Evolutionary conservation across 2,329 filamentous ascomycete species (phyloP).

Genomic region (Epichloe hybrida): DNA sequence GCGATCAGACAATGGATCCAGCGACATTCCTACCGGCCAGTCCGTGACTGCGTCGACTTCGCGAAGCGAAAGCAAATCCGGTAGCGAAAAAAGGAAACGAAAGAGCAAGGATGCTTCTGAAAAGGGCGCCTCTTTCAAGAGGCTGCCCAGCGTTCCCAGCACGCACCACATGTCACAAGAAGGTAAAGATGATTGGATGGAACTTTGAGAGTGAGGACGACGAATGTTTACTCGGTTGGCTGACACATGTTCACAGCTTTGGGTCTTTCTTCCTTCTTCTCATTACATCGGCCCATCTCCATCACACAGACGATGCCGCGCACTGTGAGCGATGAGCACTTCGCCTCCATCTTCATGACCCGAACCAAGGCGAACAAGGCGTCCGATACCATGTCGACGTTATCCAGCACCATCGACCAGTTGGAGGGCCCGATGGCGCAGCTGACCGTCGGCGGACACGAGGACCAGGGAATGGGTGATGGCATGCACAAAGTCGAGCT

Average conservation of each 20-base stretch:
- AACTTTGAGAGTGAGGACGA: not conserved
- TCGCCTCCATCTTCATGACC: constrained; percentile 69
- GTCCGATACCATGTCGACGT: constrained; percentile 52
- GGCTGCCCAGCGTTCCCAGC: constrained; percentile 60
- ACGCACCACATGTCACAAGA: constrained; percentile 58
- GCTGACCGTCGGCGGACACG: constrained; percentile 31
- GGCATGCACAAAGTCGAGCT: constrained; percentile 37
- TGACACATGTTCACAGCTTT: constrained; percentile 45
- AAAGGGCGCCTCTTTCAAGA: constrained; percentile 33
- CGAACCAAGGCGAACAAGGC: constrained; percentile 37
- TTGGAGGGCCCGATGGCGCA: constrained; percentile 45
- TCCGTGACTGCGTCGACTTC: constrained; percentile 35
- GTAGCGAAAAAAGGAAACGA: constrained; percentile 41
- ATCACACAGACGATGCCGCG: constrained; percentile 70
- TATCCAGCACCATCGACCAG: constrained; percentile 45
- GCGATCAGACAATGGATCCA: constrained; percentile 42
- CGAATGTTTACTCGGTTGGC: not conserved
- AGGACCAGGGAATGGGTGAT: constrained; percentile 29
- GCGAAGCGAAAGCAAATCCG: constrained; percentile 27
- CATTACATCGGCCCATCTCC: constrained; percentile 86
- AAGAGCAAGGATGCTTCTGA: constrained; percentile 40
- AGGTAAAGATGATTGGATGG: constrained; percentile 30
- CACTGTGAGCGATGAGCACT: constrained; percentile 56
- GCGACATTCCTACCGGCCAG: constrained; percentile 34
- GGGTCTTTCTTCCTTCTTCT: constrained; percentile 85